Percentiles rank a stretch among this genome's conserved stretches.
These are phyloP conservation scores for Brassica cretica DNA, from an alignment of 345 rosid species.

Conservation along the genomic window DNA sequence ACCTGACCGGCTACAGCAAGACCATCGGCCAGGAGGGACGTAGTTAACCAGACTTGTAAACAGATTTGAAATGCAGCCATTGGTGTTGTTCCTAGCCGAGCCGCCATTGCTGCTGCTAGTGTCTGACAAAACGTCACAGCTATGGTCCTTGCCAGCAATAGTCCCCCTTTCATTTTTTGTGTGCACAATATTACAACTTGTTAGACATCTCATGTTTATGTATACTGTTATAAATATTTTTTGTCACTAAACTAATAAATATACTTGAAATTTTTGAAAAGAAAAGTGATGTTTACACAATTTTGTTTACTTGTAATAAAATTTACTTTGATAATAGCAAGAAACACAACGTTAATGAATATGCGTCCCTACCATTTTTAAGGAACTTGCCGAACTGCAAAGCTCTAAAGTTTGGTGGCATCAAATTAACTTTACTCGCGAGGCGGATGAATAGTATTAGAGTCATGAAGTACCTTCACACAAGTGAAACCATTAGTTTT, in stretches of 20 bases:
- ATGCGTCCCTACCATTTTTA: not conserved
- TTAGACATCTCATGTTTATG: conserved; percentile 8
- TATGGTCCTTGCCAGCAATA: conserved; percentile 69
- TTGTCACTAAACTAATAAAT: not conserved
- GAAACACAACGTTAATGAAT: not conserved
- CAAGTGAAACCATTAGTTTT: not conserved
- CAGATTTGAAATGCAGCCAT: conserved; percentile 98
- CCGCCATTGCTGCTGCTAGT: conserved; percentile 88
- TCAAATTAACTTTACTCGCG: not conserved
- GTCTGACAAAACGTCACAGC: conserved; percentile 93
- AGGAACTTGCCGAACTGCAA: no score
- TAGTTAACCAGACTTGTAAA: conserved; percentile 91
- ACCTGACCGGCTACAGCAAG: conserved; percentile 99
- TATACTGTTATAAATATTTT: no score
- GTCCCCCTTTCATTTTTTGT: conserved; percentile 47
- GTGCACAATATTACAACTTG: not conserved
- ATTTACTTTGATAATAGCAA: not conserved
- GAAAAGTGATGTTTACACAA: not conserved
- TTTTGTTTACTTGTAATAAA: not conserved
- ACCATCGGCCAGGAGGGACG: conserved; percentile 97
- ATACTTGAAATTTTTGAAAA: not conserved
- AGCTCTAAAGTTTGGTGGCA: no score
- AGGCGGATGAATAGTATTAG: not conserved
- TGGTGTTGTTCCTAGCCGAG: conserved; percentile 73
- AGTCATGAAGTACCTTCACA: not conserved